Evolutionary conservation across 2,329 filamentous ascomycete species (phyloP).

Genomic region (Fusarium verrucosum): DNA sequence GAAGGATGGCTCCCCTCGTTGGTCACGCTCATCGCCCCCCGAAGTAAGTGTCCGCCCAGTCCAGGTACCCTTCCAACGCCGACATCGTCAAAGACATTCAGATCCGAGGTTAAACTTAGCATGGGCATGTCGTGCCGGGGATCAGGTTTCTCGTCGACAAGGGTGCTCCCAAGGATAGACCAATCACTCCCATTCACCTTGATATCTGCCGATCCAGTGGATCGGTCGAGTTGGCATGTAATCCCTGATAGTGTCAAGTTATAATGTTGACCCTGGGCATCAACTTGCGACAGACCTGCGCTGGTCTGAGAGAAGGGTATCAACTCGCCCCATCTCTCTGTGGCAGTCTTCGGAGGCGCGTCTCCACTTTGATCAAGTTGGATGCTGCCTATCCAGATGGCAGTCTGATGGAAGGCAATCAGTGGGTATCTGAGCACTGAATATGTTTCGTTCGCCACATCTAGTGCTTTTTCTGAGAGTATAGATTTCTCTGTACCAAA

Average conservation of each 20-base stretch:
- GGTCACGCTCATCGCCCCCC: neutral
- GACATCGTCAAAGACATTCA: neutral
- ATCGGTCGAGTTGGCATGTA: conserved; percentile 11
- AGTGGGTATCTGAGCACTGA: conserved; percentile 1
- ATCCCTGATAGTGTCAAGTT: conserved; percentile 12
- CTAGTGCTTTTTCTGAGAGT: neutral
- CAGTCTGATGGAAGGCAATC: conserved; percentile 1
- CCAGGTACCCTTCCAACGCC: conserved; percentile 2
- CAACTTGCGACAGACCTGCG: neutral
- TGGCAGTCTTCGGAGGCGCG: neutral
- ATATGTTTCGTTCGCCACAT: neutral
- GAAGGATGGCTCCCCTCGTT: neutral
- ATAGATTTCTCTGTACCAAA: conserved; percentile 2
- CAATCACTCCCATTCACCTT: conserved; percentile 15
- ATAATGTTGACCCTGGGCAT: neutral
- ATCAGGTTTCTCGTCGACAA: neutral
- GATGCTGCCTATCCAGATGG: conserved; percentile 17
- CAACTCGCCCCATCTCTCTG: neutral
- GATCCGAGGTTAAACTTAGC: neutral
- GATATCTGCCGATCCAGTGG: conserved; percentile 6
- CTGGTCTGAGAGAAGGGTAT: neutral
- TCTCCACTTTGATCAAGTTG: neutral
- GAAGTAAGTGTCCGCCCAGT: conserved; percentile 13
- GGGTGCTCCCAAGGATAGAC: neutral
- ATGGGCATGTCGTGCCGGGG: neutral